A percentile compares a stretch with the other conserved stretches of the same genome.
Conservation (phyloP, 108 stramenopile species). For the Epithemia pelagica region DNA sequence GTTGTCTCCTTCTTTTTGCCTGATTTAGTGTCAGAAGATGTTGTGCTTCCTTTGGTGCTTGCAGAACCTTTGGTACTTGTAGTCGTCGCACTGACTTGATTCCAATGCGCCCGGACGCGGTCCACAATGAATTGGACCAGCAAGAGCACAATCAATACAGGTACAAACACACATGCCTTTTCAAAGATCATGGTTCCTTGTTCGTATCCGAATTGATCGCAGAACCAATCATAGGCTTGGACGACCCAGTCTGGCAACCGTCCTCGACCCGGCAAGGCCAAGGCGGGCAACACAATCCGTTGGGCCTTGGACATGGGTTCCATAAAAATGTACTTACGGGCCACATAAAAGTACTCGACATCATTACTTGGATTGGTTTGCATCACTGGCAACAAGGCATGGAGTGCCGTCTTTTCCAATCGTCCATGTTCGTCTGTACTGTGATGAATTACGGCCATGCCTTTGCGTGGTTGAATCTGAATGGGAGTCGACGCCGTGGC, state of each 20-base stretch:
- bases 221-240: conserved; percentile 37
- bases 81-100: too few relatives aligned
- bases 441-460: conserved; percentile 84
- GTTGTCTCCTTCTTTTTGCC: too few relatives aligned
- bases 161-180: conserved; percentile 61
- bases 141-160: conserved; percentile 35
- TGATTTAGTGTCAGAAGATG: too few relatives aligned
- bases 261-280: conserved; percentile 62
- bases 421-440: conserved; percentile 64
- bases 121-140: conserved; percentile 25
- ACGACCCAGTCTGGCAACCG: conserved; percentile 47
- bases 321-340: conserved; percentile 74
- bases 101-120: background rate
- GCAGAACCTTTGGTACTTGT: too few relatives aligned
- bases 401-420: conserved; percentile 54
- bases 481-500: conserved; percentile 39
- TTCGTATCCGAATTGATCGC: conserved; percentile 70
- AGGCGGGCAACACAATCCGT: conserved; percentile 60
- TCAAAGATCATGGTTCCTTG: conserved; percentile 60
- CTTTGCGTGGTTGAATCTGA: conserved; percentile 54
- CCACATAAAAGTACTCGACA: conserved; percentile 41
- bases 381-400: conserved; percentile 45
- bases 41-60: too few relatives aligned
- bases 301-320: conserved; percentile 46
- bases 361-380: conserved; percentile 2